Percentiles rank a stretch among this genome's conserved stretches.
Conservation (phyloP, 108 stramenopile genomes). For the Mediolabrus comicus region DNA sequence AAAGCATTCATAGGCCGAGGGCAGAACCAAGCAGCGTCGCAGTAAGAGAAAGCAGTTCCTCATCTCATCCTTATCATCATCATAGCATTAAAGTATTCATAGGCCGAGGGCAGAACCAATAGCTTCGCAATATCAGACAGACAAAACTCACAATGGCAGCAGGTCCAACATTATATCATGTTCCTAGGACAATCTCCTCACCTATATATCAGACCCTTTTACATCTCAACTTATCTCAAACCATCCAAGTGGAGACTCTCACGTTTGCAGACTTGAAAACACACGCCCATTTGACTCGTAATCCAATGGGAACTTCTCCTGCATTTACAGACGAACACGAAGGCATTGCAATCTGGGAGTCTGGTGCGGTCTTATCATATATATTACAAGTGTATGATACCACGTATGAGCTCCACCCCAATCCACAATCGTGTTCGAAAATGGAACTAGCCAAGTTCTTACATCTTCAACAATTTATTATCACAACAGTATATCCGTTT, state of each 20-base stretch:
- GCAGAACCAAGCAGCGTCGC: too few relatives aligned
- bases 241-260: slow-evolving; percentile 11
- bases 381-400: slow-evolving; percentile 16
- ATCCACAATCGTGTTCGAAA: not conserved
- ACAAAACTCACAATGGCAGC: not conserved
- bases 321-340: slow-evolving; percentile 10
- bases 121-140: too few relatives aligned
- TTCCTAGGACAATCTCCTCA: slow-evolving; percentile 15
- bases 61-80: too few relatives aligned
- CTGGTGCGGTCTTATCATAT: slow-evolving; percentile 16
- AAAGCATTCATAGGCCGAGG: too few relatives aligned
- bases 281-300: not conserved
- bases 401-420: not conserved
- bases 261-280: slow-evolving; percentile 16
- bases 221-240: too few relatives aligned
- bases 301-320: slow-evolving; percentile 29
- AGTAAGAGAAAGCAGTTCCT: too few relatives aligned
- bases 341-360: slow-evolving; percentile 18
- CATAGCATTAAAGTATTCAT: too few relatives aligned
- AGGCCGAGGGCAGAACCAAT: too few relatives aligned
- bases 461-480: slow-evolving; percentile 16
- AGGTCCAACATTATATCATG: slow-evolving; percentile 21
- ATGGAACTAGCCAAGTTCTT: slow-evolving; percentile 13
- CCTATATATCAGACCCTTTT: slow-evolving; percentile 23
- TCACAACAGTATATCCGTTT: slow-evolving; percentile 26